These are phyloP conservation scores for Corchorus olitorius DNA, from an alignment of 345 rosid genomes.

Conservation along the genomic window DNA sequence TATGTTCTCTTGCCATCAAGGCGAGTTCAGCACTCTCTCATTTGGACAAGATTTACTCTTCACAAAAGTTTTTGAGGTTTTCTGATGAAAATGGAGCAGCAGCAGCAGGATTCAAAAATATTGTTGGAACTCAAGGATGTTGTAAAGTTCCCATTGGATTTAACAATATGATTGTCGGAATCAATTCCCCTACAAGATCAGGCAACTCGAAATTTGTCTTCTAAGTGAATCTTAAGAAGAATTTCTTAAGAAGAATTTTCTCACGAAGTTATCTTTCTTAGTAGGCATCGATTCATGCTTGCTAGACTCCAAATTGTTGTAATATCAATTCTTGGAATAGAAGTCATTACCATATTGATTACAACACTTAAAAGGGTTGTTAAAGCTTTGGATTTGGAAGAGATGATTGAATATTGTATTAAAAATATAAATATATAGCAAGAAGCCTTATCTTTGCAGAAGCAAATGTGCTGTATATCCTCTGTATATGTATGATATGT, in stretches of 20 bases:
- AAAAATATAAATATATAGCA: too few relatives aligned
- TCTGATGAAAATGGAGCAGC: not conserved
- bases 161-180: not conserved
- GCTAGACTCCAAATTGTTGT: not conserved
- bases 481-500: not conserved
- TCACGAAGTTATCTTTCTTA: not conserved
- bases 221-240: not conserved
- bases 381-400: not conserved
- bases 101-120: not conserved
- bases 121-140: not conserved
- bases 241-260: not conserved
- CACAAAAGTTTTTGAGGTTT: not conserved
- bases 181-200: slow-evolving; percentile 8
- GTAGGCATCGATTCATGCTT: not conserved
- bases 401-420: not conserved
- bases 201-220: slow-evolving; percentile 2
- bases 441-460: not conserved
- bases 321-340: not conserved
- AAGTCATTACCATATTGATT: too few relatives aligned
- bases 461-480: not conserved
- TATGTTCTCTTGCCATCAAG: slow-evolving; percentile 47
- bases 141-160: slow-evolving; percentile 20
- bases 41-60: not conserved
- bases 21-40: slow-evolving; percentile 38
- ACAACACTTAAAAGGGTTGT: not conserved